phyloP scores from a whole-genome alignment of 345 rosid genomes.

The Eutrema japonicum region DNA sequence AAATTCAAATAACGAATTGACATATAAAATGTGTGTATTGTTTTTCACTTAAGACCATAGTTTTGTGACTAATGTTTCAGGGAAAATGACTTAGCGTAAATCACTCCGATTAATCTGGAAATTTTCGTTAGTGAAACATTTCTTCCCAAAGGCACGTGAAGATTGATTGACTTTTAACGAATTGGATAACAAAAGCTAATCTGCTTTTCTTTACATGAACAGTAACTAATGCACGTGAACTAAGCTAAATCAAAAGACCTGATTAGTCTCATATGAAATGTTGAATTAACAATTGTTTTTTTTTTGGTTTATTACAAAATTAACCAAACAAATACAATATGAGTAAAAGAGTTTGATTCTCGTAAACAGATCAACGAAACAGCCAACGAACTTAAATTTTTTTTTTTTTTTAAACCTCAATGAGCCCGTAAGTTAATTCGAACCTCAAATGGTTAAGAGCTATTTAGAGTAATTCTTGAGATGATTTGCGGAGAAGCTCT shows the following conservation, averaged over 20 bases:
- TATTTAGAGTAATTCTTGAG: conserved; percentile 46
- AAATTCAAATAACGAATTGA: not conserved
- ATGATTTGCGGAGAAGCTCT: conserved; percentile 64
- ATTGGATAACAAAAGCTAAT: conserved; percentile 2
- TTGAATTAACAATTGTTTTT: conserved; percentile 4
- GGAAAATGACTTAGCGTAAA: conserved; percentile 45
- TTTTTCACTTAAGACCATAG: conserved; percentile 31
- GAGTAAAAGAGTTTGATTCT: conserved; percentile 42
- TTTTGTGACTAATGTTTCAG: conserved; percentile 30
- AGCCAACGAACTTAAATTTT: conserved; percentile 7
- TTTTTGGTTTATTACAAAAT: conserved; percentile 1
- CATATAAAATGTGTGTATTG: conserved; percentile 6
- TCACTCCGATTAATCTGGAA: conserved; percentile 40
- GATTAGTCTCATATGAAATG: conserved; percentile 20
- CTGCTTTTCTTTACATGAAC: conserved; percentile 25
- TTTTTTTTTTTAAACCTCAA: too few relatives aligned
- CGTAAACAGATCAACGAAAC: conserved; percentile 17
- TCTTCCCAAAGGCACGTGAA: conserved; percentile 32
- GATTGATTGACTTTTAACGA: conserved; percentile 32
- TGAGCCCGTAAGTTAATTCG: not conserved
- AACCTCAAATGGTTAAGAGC: conserved; percentile 29
- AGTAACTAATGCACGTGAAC: conserved; percentile 33
- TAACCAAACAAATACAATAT: conserved; percentile 17
- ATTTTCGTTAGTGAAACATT: conserved; percentile 4
- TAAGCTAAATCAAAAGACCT: conserved; percentile 3